Conservation (phyloP, 257 asterid species). For the Scutellaria minor region DNA sequence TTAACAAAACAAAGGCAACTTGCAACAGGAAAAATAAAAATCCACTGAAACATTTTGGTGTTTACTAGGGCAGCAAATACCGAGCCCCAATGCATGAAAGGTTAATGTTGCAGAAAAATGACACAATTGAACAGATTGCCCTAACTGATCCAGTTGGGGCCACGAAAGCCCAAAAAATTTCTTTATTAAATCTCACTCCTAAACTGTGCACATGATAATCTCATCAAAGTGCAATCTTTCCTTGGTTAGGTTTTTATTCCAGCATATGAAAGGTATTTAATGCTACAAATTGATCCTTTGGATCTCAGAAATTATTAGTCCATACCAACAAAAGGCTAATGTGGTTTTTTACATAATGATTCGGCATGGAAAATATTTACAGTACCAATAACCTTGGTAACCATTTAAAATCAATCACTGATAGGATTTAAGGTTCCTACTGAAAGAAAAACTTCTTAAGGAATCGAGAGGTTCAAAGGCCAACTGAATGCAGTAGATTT, state of each 20-base stretch:
- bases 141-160: not conserved
- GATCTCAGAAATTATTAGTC: not conserved
- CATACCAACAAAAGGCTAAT: not conserved
- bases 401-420: not conserved
- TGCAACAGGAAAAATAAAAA: constrained; percentile 11
- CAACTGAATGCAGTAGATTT: not conserved
- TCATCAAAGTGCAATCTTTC: not conserved
- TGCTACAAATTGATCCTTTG: not conserved
- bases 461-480: not conserved
- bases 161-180: not conserved
- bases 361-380: not conserved
- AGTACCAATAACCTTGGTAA: constrained; percentile 5
- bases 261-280: not conserved
- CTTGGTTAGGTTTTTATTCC: not conserved
- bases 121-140: not conserved
- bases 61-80: not conserved
- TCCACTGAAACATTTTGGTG: not conserved
- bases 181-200: not conserved
- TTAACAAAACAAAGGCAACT: constrained; percentile 10
- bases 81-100: constrained; percentile 3
- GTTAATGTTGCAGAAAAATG: not conserved
- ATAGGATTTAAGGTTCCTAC: not conserved
- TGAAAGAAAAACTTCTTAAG: constrained; percentile 1
- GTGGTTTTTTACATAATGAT: not conserved
- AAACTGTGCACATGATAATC: constrained; percentile 7